Conservation (phyloP, 1,139 yeast genomes). For the Yamadazyma diospyri region DNA sequence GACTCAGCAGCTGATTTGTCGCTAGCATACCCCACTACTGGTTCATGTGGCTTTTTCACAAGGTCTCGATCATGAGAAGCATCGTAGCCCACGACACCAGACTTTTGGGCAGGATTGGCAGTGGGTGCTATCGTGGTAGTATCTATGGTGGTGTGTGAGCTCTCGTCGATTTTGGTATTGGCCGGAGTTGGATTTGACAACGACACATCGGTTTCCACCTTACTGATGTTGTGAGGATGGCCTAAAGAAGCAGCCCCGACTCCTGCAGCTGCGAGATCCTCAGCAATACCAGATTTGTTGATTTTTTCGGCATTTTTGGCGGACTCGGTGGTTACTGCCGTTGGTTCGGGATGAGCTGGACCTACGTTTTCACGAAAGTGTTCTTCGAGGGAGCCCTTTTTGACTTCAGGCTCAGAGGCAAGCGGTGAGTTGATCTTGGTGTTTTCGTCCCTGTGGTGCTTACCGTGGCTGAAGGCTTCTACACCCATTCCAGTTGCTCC, state of each 20-base stretch:
- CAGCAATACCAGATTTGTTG: slow-evolving; percentile 4
- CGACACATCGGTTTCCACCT: slow-evolving; percentile 5
- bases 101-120: not conserved
- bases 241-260: too few relatives aligned
- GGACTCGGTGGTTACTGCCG: too few relatives aligned
- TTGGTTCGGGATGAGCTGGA: too few relatives aligned
- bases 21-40: not conserved
- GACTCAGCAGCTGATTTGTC: not conserved
- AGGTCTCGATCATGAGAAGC: slow-evolving; percentile 4
- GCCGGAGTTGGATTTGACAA: slow-evolving; percentile 13
- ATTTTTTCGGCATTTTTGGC: too few relatives aligned
- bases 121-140: slow-evolving; percentile 13
- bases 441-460: not conserved
- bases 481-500: slow-evolving; percentile 1
- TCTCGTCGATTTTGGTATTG: slow-evolving; percentile 7
- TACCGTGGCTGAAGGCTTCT: not conserved
- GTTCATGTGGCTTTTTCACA: not conserved
- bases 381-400: slow-evolving; percentile 1
- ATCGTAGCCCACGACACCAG: slow-evolving; percentile 2
- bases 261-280: slow-evolving; percentile 9
- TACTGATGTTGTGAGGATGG: too few relatives aligned
- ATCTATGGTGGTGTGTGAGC: slow-evolving; percentile 1
- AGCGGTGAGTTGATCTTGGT: slow-evolving; percentile 1
- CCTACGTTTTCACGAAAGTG: not conserved
- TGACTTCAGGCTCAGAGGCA: slow-evolving; percentile 1